Conservation (phyloP, 2,329 filamentous ascomycete genomes). For the Cercospora beticola region DNA sequence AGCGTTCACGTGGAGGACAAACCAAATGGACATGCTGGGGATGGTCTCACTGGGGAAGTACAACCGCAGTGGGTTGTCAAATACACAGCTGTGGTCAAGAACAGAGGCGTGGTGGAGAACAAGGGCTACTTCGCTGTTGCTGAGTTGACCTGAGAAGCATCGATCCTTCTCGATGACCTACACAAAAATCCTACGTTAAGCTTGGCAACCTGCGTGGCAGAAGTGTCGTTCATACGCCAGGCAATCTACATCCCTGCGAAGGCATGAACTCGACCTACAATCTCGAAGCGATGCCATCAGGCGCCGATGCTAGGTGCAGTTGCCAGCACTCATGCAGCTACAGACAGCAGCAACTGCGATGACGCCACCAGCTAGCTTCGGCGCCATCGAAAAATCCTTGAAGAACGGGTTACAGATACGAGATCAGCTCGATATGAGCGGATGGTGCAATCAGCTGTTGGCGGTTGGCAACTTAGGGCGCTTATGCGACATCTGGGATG, state of each 20-base stretch:
- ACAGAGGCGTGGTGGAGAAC: conserved; percentile 94
- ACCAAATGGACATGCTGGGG: conserved; percentile 63
- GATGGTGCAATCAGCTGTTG: not conserved
- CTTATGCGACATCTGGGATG: not conserved
- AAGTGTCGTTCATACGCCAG: not conserved
- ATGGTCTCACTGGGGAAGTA: conserved; percentile 68
- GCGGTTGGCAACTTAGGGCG: not conserved
- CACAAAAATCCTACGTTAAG: not conserved
- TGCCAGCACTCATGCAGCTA: not conserved
- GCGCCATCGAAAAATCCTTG: not conserved
- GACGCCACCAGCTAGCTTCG: not conserved
- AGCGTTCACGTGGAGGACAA: conserved; percentile 39
- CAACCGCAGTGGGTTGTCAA: conserved; percentile 93
- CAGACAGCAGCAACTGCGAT: not conserved
- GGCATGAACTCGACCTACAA: not conserved
- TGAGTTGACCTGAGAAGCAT: conserved; percentile 42
- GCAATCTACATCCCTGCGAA: not conserved
- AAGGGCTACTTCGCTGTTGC: conserved; percentile 96
- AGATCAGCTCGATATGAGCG: not conserved
- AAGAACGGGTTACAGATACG: not conserved
- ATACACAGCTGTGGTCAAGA: conserved; percentile 91
- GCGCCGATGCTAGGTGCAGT: not conserved
- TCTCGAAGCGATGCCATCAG: not conserved
- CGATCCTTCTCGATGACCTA: not conserved
- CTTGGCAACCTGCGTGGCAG: not conserved